A percentile compares a stretch with the other conserved stretches of the same genome.
These are phyloP conservation scores for Fistulinella staudtii DNA, from an alignment of 1,284 basidiomycete genomes.

Conservation along the genomic window DNA sequence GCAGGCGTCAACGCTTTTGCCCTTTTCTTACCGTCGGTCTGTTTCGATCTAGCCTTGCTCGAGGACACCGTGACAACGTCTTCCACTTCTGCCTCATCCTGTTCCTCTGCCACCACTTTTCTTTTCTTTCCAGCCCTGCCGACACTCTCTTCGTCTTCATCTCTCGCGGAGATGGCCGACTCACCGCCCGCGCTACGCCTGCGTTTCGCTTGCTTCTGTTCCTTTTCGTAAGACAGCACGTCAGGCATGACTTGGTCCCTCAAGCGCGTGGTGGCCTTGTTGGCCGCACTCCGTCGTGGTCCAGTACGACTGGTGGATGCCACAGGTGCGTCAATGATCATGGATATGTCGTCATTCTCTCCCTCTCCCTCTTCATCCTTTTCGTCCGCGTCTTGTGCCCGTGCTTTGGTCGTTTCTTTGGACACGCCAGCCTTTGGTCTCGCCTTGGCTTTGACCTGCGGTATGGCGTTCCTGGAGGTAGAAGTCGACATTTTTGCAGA, in stretches of 20 bases:
- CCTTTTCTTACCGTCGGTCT: constrained; percentile 23
- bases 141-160: neutral
- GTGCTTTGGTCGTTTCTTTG: neutral
- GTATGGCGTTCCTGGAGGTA: constrained; percentile 5
- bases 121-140: constrained; percentile 21
- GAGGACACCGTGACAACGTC: constrained; percentile 21
- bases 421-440: neutral
- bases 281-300: constrained; percentile 58
- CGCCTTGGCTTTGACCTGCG: neutral
- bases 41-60: constrained; percentile 33
- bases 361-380: neutral
- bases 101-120: constrained; percentile 20
- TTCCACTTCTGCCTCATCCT: constrained; percentile 29
- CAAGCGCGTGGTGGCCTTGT: constrained; percentile 58
- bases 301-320: constrained; percentile 17
- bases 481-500: constrained; percentile 4
- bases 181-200: constrained; percentile 24
- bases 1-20: constrained; percentile 12
- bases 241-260: constrained; percentile 75
- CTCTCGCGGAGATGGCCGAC: constrained; percentile 13
- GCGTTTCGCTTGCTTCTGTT: constrained; percentile 45
- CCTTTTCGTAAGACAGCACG: constrained; percentile 61
- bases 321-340: constrained; percentile 9
- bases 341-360: constrained; percentile 1
- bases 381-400: neutral